These are phyloP conservation scores for Trypanosoma lewisi DNA, from an alignment of 208 protist species.

Conservation along the genomic window DNA sequence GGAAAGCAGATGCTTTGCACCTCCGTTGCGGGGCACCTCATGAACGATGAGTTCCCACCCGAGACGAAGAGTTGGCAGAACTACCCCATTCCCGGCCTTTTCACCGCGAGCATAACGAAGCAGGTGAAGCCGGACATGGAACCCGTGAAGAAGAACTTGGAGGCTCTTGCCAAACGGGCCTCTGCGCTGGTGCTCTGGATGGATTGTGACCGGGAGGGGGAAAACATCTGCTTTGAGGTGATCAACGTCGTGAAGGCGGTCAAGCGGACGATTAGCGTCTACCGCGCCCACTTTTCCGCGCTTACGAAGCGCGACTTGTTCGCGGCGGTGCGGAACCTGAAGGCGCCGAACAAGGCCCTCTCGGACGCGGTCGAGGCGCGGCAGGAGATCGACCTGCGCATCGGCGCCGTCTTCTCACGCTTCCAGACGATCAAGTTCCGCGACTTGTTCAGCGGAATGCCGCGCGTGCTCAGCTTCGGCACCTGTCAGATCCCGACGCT, in stretches of 20 bases:
- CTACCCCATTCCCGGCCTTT: conserved; percentile 89
- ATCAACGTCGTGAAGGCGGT: conserved; percentile 60
- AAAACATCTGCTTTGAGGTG: conserved; percentile 98
- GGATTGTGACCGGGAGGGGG: conserved; percentile 96
- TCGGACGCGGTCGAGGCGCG: conserved; percentile 94
- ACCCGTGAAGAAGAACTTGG: conserved; percentile 77
- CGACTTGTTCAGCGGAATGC: conserved; percentile 64
- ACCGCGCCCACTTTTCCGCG: conserved; percentile 91
- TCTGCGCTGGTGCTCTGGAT: conserved; percentile 93
- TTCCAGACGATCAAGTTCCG: conserved; percentile 88
- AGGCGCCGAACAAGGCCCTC: conserved; percentile 80
- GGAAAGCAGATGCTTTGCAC: conserved; percentile 93
- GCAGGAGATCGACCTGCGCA: conserved; percentile 95
- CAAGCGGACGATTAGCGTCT: conserved; percentile 48
- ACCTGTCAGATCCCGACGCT: conserved; percentile 96
- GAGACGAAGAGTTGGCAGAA: conserved; percentile 81
- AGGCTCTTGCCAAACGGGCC: conserved; percentile 54
- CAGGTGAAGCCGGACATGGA: conserved; percentile 69
- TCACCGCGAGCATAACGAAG: conserved; percentile 83
- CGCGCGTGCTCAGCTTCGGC: conserved; percentile 89
- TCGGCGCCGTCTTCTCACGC: conserved; percentile 95
- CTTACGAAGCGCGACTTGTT: conserved; percentile 85
- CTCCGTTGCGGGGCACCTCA: conserved; percentile 96
- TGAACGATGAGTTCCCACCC: conserved; percentile 89
- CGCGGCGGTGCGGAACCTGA: conserved; percentile 79